Base-by-base conservation (phyloP, 768 basidiomycete species). In the Exidia glandulosa region DNA sequence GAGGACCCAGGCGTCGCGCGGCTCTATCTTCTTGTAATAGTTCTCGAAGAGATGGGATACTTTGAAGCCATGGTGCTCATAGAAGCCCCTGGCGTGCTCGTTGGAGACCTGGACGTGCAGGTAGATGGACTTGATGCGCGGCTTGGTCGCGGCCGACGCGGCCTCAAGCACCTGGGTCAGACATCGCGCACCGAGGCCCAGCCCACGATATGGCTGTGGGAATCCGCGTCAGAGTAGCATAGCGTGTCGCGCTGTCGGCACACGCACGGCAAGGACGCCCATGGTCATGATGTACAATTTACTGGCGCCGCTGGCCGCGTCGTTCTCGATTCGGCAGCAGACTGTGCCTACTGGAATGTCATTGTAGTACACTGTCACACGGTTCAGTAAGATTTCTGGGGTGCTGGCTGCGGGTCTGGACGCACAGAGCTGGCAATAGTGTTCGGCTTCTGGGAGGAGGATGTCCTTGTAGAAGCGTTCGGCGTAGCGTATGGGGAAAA, bases 141-240 rank as follows among this genome's bases (percentile, higher is more conserved):
- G 81, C 65, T 84, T 85, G 59, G 74, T 65, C 57, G 81, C 81
- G 25, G 78, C 69, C 9, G 79, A 73, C 19, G 88, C 88, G 23
- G 88, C 80, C 50, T 77, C 70, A 58, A 92, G 70, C 65, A 94
- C 76, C 56, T 81, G 78, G 66, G 89, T 74, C 59, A 94, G 78
- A 63, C 81, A 81, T 69, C 84, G 76, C 30, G 88, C 86, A 48
- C 90, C 92, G 59, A 94, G 71, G 47, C 80, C 80, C 67, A 87
- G 79, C 33, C 85, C 88, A 58, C 92, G 86, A 73, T 95, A 95
- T 25, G 93, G 90, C 90, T 93, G n/a, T n/a, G n/a, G n/a, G n/a
- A 58, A 63, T 27, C 27, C 30, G 48, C 34, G 52, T 45, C 36
- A 52, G 29, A 33, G 59, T 37, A 37, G 31, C 52, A 41, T 59